Percentiles rank a stretch among this genome's conserved stretches.
Evolutionary conservation across 2,329 filamentous ascomycete genomes (phyloP).

Genomic region (Lecanoromycetidae sp.): DNA sequence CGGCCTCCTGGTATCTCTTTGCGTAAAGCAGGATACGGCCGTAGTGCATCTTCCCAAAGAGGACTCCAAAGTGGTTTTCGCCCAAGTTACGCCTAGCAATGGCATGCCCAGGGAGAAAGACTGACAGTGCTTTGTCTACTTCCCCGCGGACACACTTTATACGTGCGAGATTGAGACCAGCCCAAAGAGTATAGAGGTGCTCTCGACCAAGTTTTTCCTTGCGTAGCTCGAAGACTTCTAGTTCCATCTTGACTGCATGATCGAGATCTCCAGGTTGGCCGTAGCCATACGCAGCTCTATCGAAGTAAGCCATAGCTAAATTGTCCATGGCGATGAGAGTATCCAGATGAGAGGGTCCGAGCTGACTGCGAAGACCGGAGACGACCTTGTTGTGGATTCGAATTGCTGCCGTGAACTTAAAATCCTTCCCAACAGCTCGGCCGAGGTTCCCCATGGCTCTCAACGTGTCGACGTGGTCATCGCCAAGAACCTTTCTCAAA

Average conservation of each 20-base stretch:
- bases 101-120: slow-evolving; percentile 8
- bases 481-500: slow-evolving; percentile 13
- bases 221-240: slow-evolving; percentile 11
- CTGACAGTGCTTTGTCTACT: slow-evolving; percentile 10
- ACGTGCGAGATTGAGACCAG: slow-evolving; percentile 14
- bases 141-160: slow-evolving; percentile 11
- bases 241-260: neutral
- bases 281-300: slow-evolving; percentile 9
- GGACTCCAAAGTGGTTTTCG: slow-evolving; percentile 12
- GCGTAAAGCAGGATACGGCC: slow-evolving; percentile 11
- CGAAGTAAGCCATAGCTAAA: slow-evolving; percentile 16
- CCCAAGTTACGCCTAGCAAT: slow-evolving; percentile 15
- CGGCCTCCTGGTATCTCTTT: slow-evolving; percentile 10
- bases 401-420: slow-evolving; percentile 15
- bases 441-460: slow-evolving; percentile 19
- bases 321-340: slow-evolving; percentile 23
- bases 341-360: slow-evolving; percentile 21
- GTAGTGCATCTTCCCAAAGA: slow-evolving; percentile 11
- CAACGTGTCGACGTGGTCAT: slow-evolving; percentile 18
- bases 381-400: slow-evolving; percentile 19
- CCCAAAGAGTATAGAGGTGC: slow-evolving; percentile 15
- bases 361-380: slow-evolving; percentile 15
- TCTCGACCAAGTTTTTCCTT: slow-evolving; percentile 15
- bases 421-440: slow-evolving; percentile 10
- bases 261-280: slow-evolving; percentile 10